Evolutionary conservation across 768 basidiomycete genomes (phyloP), one percentile per base, ranked within the genome.

Genomic region (Cystobasidium onofrii): DNA sequence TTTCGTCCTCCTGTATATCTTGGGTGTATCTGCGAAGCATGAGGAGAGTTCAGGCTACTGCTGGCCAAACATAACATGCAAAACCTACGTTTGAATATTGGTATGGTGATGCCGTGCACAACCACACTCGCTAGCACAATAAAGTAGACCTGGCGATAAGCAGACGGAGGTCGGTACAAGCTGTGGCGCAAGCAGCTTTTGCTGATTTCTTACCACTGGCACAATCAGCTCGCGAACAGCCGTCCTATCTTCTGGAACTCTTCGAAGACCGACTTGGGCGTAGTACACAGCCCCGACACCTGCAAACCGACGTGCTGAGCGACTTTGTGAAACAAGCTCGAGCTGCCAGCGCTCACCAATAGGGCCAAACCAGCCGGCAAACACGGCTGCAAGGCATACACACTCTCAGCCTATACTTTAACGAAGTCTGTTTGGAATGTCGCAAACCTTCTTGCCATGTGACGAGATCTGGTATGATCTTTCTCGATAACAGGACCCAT

Each of bases 51-150:
- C n/a, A n/a, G n/a, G n/a, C n/a, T n/a, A n/a, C n/a, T n/a, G n/a
- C n/a, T n/a, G n/a, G n/a, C n/a, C 46, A 50, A 7, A 17, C 15
- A 15, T 27, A 50, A 17, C 15, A 4, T 27, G 23, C 33, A 12
- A 60, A 29, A 29, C 57, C 31, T 64, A 46, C 44, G 63, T 34
- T 64, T 64, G 23, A 41, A 64, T 31, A 64, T 64, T 6, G 63
- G 63, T 6, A 64, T 64, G 2, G 90, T 91, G 7, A 91, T 77
- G 94, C 82, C 82, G 74, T 31, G 20, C 31, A 10, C 23, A 1
- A 71, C 39, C 15, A 61, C 12, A 54, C 61, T 64, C 78, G 88
- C 88, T 10, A 98, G 84, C 1, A 98, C 94, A 86, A 97, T 88
- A 81, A 97, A 97, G 0, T 89, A 87, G 15, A 92, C 90, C 57